Evolutionary conservation across 768 basidiomycete species (phyloP), one percentile per base, ranked within the genome.

Genomic region (Lactarius deliciosus): DNA sequence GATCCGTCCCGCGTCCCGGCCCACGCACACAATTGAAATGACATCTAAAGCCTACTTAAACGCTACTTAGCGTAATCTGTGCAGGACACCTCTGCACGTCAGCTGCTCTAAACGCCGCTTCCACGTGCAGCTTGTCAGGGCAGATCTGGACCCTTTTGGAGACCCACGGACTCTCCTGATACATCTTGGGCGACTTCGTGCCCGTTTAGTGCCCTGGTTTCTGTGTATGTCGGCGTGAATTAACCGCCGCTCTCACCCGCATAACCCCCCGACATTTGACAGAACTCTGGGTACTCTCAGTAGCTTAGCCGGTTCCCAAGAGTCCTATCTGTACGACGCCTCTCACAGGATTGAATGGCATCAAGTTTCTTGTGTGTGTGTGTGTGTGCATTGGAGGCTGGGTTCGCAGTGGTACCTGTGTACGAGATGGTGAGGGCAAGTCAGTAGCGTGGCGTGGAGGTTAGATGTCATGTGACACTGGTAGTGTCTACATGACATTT

Each of bases 11-110:
- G 22, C 22, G 47, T 50, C 47, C 47, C 22, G 50, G 50, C 25
- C 25, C 50, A 47, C 50, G 50, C 5, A 5, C 25, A 53, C 50
- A 53, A 25, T 25, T 15, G 10, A 50, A 47, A n/a, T 47, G n/a
- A 47, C n/a, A 47, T 7, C 22, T 53, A 53, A 53, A 53, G 50
- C 50, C 50, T 53, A 53, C 50, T 53, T 53, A 25, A 53, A 53
- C 25, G 50, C 50, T 53, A 53, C 50, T 53, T 25, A 15, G 22
- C 50, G 50, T 53, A 53, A 53, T 25, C 25, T 53, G 15, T 11
- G n/a, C 50, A 53, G 15, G 2, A 18, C 5, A 1, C 11, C 25
- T 28, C 50, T 25, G 25, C 13, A 16, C 5, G 50, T 53, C 50
- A 53, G 25, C 25, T 53, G 22, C 9, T 50, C 25, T 50, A 13